Evolutionary conservation across 805 yeast species (phyloP).

Genomic region (Yarrowia osloensis): DNA sequence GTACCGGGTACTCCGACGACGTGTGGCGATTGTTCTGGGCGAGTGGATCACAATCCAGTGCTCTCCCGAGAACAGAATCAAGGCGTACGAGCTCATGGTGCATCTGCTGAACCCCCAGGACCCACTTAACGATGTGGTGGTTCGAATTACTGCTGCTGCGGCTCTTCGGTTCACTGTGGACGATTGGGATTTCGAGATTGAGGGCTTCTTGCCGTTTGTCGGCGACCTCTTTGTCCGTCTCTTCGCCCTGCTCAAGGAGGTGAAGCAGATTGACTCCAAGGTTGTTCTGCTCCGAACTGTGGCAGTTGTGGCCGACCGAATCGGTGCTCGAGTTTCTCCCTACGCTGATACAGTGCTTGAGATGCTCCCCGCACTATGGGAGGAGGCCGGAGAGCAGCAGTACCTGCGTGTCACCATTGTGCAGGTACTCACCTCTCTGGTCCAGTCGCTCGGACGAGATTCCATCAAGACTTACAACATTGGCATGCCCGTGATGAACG

Average conservation of each 20-base stretch:
- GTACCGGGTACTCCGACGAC: constrained; percentile 66
- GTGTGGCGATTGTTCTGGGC: constrained; percentile 71
- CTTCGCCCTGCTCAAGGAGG: constrained; percentile 50
- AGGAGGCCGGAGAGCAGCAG: constrained; percentile 49
- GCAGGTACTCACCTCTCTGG: constrained; percentile 43
- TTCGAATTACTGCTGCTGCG: constrained; percentile 70
- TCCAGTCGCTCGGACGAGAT: constrained; percentile 38
- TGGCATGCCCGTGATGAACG: constrained; percentile 59
- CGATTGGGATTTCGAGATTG: constrained; percentile 82
- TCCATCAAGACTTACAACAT: constrained; percentile 34
- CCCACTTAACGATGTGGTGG: constrained; percentile 71
- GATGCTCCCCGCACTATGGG: constrained; percentile 79
- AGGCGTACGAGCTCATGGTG: constrained; percentile 60
- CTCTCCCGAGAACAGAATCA: constrained; percentile 56
- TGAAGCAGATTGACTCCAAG: constrained; percentile 72
- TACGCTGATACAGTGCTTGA: constrained; percentile 41
- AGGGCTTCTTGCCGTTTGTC: constrained; percentile 65
- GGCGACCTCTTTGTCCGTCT: constrained; percentile 53
- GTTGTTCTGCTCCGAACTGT: constrained; percentile 70
- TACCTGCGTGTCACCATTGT: constrained; percentile 44
- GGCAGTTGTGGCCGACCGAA: constrained; percentile 51
- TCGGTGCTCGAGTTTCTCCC: constrained; percentile 39
- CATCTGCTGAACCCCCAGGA: constrained; percentile 51
- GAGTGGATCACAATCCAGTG: constrained; percentile 80
- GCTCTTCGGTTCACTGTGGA: constrained; percentile 69